phyloP scores from a whole-genome alignment of 768 basidiomycete genomes.

The Hygrocybe punicea region DNA sequence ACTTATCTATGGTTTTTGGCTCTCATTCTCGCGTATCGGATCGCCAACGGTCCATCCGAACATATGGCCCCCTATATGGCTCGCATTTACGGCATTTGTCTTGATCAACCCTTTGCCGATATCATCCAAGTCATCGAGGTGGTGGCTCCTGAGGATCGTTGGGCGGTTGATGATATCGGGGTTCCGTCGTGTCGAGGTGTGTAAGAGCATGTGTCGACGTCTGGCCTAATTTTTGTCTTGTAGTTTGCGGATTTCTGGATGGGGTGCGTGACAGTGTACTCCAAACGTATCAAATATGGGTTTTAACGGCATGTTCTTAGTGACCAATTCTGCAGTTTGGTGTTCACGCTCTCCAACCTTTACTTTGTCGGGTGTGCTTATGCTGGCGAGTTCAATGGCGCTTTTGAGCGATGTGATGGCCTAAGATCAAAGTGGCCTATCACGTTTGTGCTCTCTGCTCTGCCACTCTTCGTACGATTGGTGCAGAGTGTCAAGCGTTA shows the following conservation, averaged over 20 bases:
- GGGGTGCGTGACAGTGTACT: constrained; percentile 48
- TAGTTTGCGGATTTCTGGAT: constrained; percentile 89
- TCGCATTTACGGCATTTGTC: constrained; percentile 54
- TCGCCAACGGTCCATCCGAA: constrained; percentile 54
- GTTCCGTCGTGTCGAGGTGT: constrained; percentile 68
- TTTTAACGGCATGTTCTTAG: constrained; percentile 33
- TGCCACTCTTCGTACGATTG: constrained; percentile 76
- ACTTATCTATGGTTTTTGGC: constrained; percentile 78
- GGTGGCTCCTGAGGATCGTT: constrained; percentile 73
- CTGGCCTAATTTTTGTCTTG: neutral
- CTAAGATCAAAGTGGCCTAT: constrained; percentile 55
- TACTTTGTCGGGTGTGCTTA: constrained; percentile 77
- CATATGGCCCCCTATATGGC: constrained; percentile 80
- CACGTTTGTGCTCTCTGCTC: constrained; percentile 52
- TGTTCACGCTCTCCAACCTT: constrained; percentile 69
- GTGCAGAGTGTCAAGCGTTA: constrained; percentile 88
- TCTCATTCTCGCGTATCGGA: constrained; percentile 72
- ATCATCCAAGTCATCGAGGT: constrained; percentile 60
- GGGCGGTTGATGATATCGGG: constrained; percentile 68
- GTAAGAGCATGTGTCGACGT: constrained; percentile 15
- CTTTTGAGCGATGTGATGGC: constrained; percentile 43
- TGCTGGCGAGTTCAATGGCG: constrained; percentile 46
- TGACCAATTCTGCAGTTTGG: constrained; percentile 79
- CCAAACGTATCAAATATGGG: neutral
- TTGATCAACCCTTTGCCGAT: constrained; percentile 77